phyloP scores from a whole-genome alignment of 331 rosid species.

The Telfairia occidentalis region DNA sequence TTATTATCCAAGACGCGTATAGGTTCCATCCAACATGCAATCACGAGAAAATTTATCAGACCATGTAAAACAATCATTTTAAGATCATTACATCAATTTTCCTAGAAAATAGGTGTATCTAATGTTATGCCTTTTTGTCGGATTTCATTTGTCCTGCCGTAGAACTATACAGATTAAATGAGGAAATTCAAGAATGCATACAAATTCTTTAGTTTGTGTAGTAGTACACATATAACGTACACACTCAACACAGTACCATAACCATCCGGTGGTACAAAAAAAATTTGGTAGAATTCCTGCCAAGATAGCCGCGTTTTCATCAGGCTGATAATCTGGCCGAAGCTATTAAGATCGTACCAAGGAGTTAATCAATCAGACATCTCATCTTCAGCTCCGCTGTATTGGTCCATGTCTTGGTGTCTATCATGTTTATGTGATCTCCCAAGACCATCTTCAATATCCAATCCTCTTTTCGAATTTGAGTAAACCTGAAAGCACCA shows the following conservation, averaged over 20 bases:
- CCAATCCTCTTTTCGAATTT: conserved; percentile 38
- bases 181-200: not conserved
- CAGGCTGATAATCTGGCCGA: not conserved
- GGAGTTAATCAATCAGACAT: conserved; percentile 49
- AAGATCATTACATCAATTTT: not conserved
- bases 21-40: not conserved
- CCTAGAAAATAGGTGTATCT: not conserved
- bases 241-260: not conserved
- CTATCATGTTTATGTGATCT: conserved; percentile 38
- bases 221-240: not conserved
- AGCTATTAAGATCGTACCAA: not conserved
- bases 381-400: conserved; percentile 81
- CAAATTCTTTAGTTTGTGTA: not conserved
- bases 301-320: not conserved
- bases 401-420: conserved; percentile 54
- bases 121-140: not conserved
- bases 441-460: conserved; percentile 58
- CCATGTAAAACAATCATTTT: not conserved
- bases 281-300: not conserved
- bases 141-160: not conserved
- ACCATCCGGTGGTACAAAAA: not conserved
- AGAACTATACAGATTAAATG: conserved; percentile 4
- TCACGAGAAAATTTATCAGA: not conserved
- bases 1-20: not conserved
- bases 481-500: conserved; percentile 52